A percentile compares a stretch with the other conserved stretches of the same genome.
phyloP scores from a whole-genome alignment of 768 basidiomycete species.

The Russula griseocarnosa region DNA sequence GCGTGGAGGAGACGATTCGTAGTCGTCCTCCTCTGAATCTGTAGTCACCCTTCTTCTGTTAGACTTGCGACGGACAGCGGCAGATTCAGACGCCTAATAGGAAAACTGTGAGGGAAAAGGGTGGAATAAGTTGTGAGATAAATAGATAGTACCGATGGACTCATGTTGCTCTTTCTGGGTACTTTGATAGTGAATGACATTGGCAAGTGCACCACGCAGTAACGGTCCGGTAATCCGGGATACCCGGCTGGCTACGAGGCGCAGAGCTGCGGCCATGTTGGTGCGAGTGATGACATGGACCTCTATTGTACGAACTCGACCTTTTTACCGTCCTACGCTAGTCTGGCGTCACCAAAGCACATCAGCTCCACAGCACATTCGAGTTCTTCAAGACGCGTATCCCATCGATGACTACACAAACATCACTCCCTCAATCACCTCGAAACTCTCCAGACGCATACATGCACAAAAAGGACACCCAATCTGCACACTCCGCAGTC shows the following conservation, averaged over 20 bases:
- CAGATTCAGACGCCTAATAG: conserved; percentile 19
- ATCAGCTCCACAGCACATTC: conserved; percentile 33
- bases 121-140: background rate
- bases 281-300: background rate
- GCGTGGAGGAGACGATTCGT: conserved; percentile 19
- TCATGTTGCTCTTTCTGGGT: conserved; percentile 22
- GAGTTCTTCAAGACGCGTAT: conserved; percentile 64
- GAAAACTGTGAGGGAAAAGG: background rate
- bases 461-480: conserved; percentile 80
- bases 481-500: conserved; percentile 73
- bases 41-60: conserved; percentile 24
- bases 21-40: conserved; percentile 26
- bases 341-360: background rate
- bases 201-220: background rate
- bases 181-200: conserved; percentile 26
- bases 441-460: conserved; percentile 71
- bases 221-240: background rate
- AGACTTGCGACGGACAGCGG: conserved; percentile 20
- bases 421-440: conserved; percentile 76
- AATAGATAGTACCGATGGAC: background rate
- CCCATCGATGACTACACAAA: conserved; percentile 79
- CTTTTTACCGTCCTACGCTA: background rate
- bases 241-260: background rate
- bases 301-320: background rate
- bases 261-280: no score